Conservation (phyloP, 768 basidiomycete species). For the Sarcodon sp. region DNA sequence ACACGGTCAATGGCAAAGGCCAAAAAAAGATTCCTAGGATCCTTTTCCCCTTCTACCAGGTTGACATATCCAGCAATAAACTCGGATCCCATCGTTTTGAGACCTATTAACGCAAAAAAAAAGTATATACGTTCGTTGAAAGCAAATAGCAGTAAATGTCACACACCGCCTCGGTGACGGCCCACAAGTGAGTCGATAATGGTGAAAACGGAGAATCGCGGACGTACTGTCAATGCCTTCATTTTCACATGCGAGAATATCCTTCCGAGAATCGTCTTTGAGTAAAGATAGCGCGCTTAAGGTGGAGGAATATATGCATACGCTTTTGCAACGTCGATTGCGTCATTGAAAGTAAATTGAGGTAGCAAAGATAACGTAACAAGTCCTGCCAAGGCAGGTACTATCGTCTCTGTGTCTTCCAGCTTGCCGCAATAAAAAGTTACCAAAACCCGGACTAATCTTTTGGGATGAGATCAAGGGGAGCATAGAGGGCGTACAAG, state of each 20-base stretch:
- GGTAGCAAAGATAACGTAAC: slow-evolving; percentile 49
- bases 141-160: too few relatives aligned
- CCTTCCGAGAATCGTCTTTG: slow-evolving; percentile 23
- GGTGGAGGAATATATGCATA: slow-evolving; percentile 23
- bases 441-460: slow-evolving; percentile 66
- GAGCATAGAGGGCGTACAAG: background rate
- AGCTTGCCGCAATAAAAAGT: slow-evolving; percentile 80
- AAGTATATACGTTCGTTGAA: background rate
- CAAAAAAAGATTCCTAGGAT: slow-evolving; percentile 85
- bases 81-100: slow-evolving; percentile 57
- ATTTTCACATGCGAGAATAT: slow-evolving; percentile 71
- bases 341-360: slow-evolving; percentile 52
- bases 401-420: slow-evolving; percentile 74
- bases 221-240: slow-evolving; percentile 70
- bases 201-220: slow-evolving; percentile 68
- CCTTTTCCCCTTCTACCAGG: slow-evolving; percentile 93
- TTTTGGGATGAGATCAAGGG: slow-evolving; percentile 3
- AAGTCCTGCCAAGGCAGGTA: slow-evolving; percentile 72
- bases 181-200: slow-evolving; percentile 74
- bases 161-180: slow-evolving; percentile 50
- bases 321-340: slow-evolving; percentile 44
- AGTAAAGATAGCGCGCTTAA: background rate
- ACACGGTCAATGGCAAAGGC: slow-evolving; percentile 85
- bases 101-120: slow-evolving; percentile 23
- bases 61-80: slow-evolving; percentile 68